These are phyloP conservation scores for Ophiostoma montium DNA, from an alignment of 2,329 filamentous ascomycete genomes.

Conservation along the genomic window DNA sequence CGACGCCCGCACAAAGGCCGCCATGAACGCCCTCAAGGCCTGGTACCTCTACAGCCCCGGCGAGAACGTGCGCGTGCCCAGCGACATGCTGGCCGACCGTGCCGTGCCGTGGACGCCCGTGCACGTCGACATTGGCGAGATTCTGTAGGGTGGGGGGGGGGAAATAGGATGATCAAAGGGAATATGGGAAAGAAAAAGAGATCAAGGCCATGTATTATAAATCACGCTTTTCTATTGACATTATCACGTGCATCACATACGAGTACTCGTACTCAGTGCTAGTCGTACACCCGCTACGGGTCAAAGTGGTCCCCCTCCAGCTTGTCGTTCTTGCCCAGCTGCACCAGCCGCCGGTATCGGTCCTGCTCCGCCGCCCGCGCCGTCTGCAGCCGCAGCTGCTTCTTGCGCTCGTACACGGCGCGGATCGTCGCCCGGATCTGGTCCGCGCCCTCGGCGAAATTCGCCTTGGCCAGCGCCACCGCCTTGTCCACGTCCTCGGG, in stretches of 20 bases:
- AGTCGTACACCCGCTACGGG: not conserved
- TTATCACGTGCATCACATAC: not conserved
- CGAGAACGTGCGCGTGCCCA: conserved; percentile 48
- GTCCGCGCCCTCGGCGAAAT: conserved; percentile 71
- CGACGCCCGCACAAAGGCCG: conserved; percentile 63
- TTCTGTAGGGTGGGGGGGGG: conserved; percentile 44
- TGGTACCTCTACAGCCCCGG: conserved; percentile 94
- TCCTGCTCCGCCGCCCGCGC: conserved; percentile 21
- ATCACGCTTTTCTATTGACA: not conserved
- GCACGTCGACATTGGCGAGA: conserved; percentile 57
- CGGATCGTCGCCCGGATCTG: conserved; percentile 65
- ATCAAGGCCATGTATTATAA: not conserved
- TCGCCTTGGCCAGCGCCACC: conserved; percentile 67
- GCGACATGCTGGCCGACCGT: conserved; percentile 50
- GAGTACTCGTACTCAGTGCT: not conserved
- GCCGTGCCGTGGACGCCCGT: conserved; percentile 51
- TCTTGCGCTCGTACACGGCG: conserved; percentile 90
- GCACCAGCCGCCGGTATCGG: conserved; percentile 31
- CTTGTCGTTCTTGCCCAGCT: conserved; percentile 36
- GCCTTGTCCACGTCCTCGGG: conserved; percentile 80
- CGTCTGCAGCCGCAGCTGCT: conserved; percentile 44
- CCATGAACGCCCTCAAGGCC: conserved; percentile 72
- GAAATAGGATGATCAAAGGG: not conserved
- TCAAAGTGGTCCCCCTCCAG: conserved; percentile 55
- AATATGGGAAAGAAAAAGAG: not conserved